Conservation (phyloP, 2,329 filamentous ascomycete genomes). For the Phyllosticta capitalensis region DNA sequence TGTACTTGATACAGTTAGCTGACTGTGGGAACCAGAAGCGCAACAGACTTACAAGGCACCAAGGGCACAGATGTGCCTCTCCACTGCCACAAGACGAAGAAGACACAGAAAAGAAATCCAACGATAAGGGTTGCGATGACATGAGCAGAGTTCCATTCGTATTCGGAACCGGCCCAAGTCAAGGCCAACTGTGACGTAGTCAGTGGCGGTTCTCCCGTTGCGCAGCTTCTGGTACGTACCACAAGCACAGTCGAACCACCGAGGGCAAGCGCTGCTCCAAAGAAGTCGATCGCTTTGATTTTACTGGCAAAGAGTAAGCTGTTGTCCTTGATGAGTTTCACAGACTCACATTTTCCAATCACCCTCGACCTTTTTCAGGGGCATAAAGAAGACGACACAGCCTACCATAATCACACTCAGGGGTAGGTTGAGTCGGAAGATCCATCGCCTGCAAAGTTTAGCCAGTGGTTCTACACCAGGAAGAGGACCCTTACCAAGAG, state of each 20-base stretch:
- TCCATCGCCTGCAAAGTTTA: constrained; percentile 9
- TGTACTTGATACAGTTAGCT: constrained; percentile 27
- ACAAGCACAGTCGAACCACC: constrained; percentile 38
- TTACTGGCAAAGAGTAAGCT: constrained; percentile 26
- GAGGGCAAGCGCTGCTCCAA: constrained; percentile 39
- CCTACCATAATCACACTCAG: constrained; percentile 40
- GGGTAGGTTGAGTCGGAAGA: constrained; percentile 40
- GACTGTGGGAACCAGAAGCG: background rate
- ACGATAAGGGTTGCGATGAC: constrained; percentile 44
- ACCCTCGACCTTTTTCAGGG: constrained; percentile 44
- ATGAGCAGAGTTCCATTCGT: constrained; percentile 43
- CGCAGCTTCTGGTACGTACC: constrained; percentile 32
- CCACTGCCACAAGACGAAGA: constrained; percentile 45
- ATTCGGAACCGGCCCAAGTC: constrained; percentile 48
- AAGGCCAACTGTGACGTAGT: constrained; percentile 18
- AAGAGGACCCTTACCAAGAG: constrained; percentile 11
- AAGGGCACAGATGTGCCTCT: constrained; percentile 41
- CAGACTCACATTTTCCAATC: constrained; percentile 31
- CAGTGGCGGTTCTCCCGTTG: constrained; percentile 29
- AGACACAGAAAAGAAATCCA: constrained; percentile 33
- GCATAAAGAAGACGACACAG: constrained; percentile 47
- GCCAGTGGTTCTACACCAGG: background rate
- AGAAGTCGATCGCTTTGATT: constrained; percentile 43
- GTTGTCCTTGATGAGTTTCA: too few species aligned
- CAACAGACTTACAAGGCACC: constrained; percentile 34